Conservation (phyloP, 495 filamentous ascomycete species). For the Neurospora sp. region DNA sequence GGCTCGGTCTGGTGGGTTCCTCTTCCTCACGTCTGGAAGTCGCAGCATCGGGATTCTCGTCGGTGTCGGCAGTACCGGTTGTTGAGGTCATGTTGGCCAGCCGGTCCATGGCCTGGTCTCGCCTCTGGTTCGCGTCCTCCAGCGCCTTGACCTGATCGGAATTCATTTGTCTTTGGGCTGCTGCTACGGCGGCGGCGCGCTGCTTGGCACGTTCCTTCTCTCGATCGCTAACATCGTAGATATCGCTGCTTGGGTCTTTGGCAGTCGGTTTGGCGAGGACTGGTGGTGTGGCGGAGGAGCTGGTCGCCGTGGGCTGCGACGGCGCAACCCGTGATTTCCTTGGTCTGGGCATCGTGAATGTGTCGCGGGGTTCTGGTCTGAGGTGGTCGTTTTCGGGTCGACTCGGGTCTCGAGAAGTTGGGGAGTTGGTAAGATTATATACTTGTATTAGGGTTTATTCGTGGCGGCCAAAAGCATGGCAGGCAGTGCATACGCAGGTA, state of each 20-base stretch:
- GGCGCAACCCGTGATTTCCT: conserved; percentile 28
- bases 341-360: conserved; percentile 32
- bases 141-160: conserved; percentile 22
- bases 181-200: conserved; percentile 5
- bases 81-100: conserved; percentile 33
- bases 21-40: not conserved
- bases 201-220: conserved; percentile 27
- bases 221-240: conserved; percentile 36
- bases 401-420: not conserved
- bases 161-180: not conserved
- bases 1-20: conserved; percentile 17
- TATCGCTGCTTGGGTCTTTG: conserved; percentile 21
- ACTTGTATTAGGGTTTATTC: not conserved
- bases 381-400: not conserved
- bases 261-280: not conserved
- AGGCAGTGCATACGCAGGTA: not conserved
- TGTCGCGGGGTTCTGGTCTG: not conserved
- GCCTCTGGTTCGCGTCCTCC: conserved; percentile 21
- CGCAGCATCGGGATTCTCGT: conserved; percentile 15
- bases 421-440: not conserved
- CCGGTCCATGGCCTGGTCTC: conserved; percentile 30
- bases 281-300: conserved; percentile 9
- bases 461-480: not conserved
- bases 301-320: conserved; percentile 15
- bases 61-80: not conserved